phyloP scores from a whole-genome alignment of 164 flowering plant genomes.

The Liquidambar formosana region DNA sequence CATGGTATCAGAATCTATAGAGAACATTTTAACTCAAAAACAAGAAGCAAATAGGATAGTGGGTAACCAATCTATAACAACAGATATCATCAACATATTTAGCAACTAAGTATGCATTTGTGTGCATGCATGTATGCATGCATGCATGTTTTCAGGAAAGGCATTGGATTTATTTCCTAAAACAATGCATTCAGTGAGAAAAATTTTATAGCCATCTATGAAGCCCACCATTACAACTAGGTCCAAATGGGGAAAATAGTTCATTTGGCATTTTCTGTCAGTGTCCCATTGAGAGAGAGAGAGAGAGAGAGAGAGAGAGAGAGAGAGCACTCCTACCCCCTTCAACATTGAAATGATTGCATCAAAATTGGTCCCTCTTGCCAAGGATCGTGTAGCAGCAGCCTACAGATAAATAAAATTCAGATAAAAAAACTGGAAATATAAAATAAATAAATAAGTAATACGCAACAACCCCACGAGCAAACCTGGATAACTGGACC shows the following conservation, averaged over 20 bases:
- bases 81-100: neutral
- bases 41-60: neutral
- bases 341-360: slow-evolving; percentile 71
- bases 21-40: neutral
- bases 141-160: neutral
- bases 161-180: neutral
- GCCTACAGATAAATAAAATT: slow-evolving; percentile 47
- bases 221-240: no score
- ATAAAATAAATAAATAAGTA: neutral
- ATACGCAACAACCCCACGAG: neutral
- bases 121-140: neutral
- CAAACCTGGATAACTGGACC: slow-evolving; percentile 96
- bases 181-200: no score
- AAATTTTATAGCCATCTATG: no score
- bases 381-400: slow-evolving; percentile 88
- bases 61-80: neutral
- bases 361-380: slow-evolving; percentile 69
- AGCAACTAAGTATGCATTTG: neutral
- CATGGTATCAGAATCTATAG: slow-evolving; percentile 2
- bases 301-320: neutral
- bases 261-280: no score
- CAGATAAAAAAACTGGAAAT: slow-evolving; percentile 1
- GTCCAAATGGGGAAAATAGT: no score
- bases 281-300: neutral
- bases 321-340: slow-evolving; percentile 43